Percentiles rank a stretch among this genome's conserved stretches.
These are phyloP conservation scores for Trichomonas gallinae DNA, from an alignment of 208 protist genomes.

Conservation along the genomic window DNA sequence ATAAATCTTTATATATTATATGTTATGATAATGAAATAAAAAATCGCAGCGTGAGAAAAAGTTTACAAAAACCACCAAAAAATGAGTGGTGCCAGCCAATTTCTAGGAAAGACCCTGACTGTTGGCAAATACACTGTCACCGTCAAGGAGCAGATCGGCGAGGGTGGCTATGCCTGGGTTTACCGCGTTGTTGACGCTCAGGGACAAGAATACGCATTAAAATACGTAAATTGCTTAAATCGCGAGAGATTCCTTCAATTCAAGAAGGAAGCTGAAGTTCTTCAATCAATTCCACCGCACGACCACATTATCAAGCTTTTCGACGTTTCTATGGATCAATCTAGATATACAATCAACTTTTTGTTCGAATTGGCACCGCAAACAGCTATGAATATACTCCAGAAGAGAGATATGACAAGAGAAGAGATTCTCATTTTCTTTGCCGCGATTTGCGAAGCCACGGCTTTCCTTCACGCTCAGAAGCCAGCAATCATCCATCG, in stretches of 20 bases:
- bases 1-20: too few relatives aligned
- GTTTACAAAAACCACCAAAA: neutral
- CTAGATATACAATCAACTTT: neutral
- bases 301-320: neutral
- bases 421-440: slow-evolving; percentile 13
- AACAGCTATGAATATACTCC: neutral
- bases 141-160: neutral
- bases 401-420: neutral
- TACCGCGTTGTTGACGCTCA: neutral
- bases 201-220: neutral
- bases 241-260: neutral
- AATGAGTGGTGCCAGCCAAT: neutral
- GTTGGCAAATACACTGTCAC: neutral
- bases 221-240: neutral
- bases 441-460: neutral
- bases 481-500: slow-evolving; percentile 28
- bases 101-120: neutral
- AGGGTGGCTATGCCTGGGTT: neutral
- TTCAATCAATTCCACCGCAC: neutral
- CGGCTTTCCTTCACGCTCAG: slow-evolving; percentile 9
- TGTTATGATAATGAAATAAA: neutral
- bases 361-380: neutral
- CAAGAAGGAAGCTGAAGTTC: neutral
- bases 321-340: neutral
- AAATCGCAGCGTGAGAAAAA: neutral